phyloP scores from a whole-genome alignment of 192 early-diverging fungal genomes.

The Oehlia diaphana region DNA sequence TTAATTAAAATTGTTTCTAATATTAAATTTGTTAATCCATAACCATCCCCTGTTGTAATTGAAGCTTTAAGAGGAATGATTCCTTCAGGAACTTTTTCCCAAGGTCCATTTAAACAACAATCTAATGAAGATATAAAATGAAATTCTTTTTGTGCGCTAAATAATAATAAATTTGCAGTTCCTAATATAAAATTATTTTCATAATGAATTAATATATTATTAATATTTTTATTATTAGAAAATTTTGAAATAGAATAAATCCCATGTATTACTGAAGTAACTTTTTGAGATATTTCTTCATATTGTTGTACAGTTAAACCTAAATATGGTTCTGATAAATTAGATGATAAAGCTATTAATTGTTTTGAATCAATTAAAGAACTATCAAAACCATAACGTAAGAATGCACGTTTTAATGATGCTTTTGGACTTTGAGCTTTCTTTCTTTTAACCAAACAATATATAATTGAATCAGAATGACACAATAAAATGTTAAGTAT shows the following conservation, averaged over 20 bases:
- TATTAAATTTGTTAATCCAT: not conserved
- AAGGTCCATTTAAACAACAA: not conserved
- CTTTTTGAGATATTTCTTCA: slow-evolving; percentile 1
- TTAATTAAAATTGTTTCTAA: slow-evolving; percentile 4
- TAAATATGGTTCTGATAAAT: slow-evolving; percentile 14
- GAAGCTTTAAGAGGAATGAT: slow-evolving; percentile 4
- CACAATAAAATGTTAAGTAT: not conserved
- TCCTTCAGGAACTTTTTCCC: slow-evolving; percentile 11
- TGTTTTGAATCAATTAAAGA: slow-evolving; percentile 5
- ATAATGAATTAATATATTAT: not conserved
- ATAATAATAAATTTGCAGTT: slow-evolving; percentile 18
- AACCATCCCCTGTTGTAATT: not conserved
- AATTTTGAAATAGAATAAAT: no score
- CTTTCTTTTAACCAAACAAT: slow-evolving; percentile 16
- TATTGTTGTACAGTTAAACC: not conserved
- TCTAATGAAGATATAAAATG: slow-evolving; percentile 8
- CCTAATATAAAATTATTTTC: not conserved
- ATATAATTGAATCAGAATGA: not conserved
- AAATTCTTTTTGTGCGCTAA: slow-evolving; percentile 17
- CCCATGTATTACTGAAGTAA: slow-evolving; percentile 9
- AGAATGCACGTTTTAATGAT: slow-evolving; percentile 8
- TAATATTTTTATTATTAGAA: not conserved
- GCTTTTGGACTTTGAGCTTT: not conserved
- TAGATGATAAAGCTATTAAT: not conserved
- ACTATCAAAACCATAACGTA: not conserved